Conservation (phyloP, 2,329 filamentous ascomycete species). For the Capronia americana region DNA sequence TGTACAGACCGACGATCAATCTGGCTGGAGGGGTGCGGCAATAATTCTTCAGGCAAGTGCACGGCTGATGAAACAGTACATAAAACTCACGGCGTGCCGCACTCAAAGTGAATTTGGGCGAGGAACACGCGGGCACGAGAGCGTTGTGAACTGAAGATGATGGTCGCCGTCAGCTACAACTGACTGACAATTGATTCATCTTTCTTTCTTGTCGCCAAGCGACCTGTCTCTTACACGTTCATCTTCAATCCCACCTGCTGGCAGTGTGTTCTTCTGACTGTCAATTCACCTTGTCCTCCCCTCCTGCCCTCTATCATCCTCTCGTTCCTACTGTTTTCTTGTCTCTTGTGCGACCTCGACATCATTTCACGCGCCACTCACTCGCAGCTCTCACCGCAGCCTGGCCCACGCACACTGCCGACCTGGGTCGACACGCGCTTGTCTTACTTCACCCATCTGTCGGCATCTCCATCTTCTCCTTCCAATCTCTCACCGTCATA, state of each 20-base stretch:
- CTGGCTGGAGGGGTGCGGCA: conserved; percentile 14
- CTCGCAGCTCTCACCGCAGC: conserved; percentile 13
- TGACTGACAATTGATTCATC: conserved; percentile 5
- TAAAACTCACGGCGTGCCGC: conserved; percentile 32
- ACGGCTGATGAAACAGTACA: conserved; percentile 33
- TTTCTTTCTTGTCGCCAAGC: neutral
- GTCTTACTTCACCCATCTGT: conserved; percentile 32
- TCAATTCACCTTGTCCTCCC: conserved; percentile 18
- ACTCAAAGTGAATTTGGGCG: conserved; percentile 6
- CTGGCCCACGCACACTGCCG: conserved; percentile 19
- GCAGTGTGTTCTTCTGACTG: conserved; percentile 9
- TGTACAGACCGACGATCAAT: neutral
- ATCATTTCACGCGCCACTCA: conserved; percentile 14
- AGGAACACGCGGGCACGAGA: conserved; percentile 3
- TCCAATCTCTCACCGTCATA: conserved; percentile 24
- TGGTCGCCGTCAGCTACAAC: neutral
- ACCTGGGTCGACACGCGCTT: conserved; percentile 26
- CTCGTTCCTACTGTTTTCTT: conserved; percentile 15
- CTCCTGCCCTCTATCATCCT: conserved; percentile 17
- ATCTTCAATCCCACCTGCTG: conserved; percentile 7
- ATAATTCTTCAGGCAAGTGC: conserved; percentile 24
- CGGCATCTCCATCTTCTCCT: conserved; percentile 29
- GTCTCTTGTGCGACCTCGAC: conserved; percentile 25
- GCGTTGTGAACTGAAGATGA: conserved; percentile 10
- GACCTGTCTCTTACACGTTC: conserved; percentile 3